Base-by-base conservation (phyloP, 257 asterid species). In the Mentha longifolia region DNA sequence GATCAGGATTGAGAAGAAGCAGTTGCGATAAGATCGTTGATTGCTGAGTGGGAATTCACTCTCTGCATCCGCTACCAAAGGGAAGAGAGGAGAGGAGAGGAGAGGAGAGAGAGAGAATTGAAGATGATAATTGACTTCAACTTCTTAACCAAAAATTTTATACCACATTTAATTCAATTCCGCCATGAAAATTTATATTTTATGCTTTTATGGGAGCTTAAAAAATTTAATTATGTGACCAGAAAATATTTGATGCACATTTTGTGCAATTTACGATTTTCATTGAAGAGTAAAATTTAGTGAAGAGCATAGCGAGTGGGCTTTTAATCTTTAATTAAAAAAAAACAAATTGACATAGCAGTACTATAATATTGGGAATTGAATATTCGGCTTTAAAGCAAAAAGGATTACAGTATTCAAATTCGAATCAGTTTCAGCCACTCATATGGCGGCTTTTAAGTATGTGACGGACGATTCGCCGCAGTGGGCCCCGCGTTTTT, bases 381-480 rank as follows among this genome's bases (percentile, higher is more conserved):
- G 41, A 56, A 56, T 25, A 12, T 28, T 28, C 11, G 9, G 10
- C 37, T 25, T 55, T 22, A 28, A 55, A 22, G 16, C 16, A 6
- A 22, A 55, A 11, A 55, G 10, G 9, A 25, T 25, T 25, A 4
- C 5, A 50, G 10, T 37, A 58, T 65, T 72, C 58, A 42, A 57
- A 49, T 28, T 33, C 7, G 43, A 59, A 59, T 35, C 15, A 33
- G 31, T n/a, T 62, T 35, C 19, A 51, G 64, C 65, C 70, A 47
- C 68, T 64, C 73, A 54, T 33, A 50, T 43, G 28, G 71, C 3
- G 14, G 68, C 61, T 14, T 65, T 61, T 63, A 59, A 31, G n/a
- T 52, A 35, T 74, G 72, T 43, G 28, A 71, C 70, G 8, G 67
- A 46, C 84, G 85, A 77, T 70, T 76, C 88, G 85, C 82, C 85